These are phyloP conservation scores for Mucor lusitanicus DNA, from an alignment of 371 early-diverging fungal genomes.

Conservation along the genomic window DNA sequence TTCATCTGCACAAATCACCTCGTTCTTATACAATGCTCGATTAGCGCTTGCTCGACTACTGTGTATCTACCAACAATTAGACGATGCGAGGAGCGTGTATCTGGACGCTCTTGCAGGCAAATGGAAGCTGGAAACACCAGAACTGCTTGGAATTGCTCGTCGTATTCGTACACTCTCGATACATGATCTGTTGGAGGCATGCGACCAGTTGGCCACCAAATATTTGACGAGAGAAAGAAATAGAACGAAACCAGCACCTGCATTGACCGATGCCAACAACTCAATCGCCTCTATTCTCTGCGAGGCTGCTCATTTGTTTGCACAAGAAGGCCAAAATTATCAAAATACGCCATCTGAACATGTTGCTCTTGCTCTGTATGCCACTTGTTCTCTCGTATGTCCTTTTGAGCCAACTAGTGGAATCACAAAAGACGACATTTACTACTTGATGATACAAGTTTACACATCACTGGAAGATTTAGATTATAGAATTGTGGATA, in stretches of 20 bases:
- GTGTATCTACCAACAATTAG: slow-evolving; percentile 28
- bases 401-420: slow-evolving; percentile 10
- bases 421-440: neutral
- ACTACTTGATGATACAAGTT: neutral
- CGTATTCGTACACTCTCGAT: neutral
- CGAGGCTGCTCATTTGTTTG: slow-evolving; percentile 30
- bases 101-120: slow-evolving; percentile 23
- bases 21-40: slow-evolving; percentile 19
- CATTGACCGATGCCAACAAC: slow-evolving; percentile 20
- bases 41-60: slow-evolving; percentile 31
- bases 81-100: slow-evolving; percentile 5
- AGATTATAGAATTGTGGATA: slow-evolving; percentile 12
- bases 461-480: slow-evolving; percentile 8
- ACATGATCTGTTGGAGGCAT: neutral
- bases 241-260: slow-evolving; percentile 19
- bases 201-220: slow-evolving; percentile 14
- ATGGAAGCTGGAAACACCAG: slow-evolving; percentile 20
- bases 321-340: slow-evolving; percentile 6
- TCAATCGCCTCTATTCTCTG: slow-evolving; percentile 14
- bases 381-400: slow-evolving; percentile 7
- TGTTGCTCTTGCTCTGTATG: slow-evolving; percentile 22
- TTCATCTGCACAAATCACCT: slow-evolving; percentile 17
- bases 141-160: slow-evolving; percentile 17
- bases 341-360: neutral
- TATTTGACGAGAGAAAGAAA: slow-evolving; percentile 25